Evolutionary conservation across 2,329 filamentous ascomycete species (phyloP).

Genomic region (Plectosphaerella cucumerina): DNA sequence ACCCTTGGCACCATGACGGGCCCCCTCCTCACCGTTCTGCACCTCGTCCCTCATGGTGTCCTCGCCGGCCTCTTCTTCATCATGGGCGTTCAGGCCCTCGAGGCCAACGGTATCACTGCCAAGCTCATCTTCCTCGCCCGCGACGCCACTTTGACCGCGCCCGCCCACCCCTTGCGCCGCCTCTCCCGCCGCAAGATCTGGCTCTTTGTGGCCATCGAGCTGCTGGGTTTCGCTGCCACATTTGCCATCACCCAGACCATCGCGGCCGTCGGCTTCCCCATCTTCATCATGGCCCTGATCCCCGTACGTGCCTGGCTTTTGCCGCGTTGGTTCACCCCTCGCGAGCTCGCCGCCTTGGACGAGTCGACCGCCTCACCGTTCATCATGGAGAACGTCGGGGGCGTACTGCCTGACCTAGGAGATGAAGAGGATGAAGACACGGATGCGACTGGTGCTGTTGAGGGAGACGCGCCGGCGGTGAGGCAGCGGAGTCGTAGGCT

Average conservation of each 20-base stretch:
- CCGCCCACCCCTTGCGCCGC: conserved; percentile 54
- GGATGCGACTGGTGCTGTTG: background rate
- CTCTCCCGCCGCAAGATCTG: conserved; percentile 62
- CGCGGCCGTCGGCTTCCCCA: conserved; percentile 75
- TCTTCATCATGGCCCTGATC: conserved; percentile 67
- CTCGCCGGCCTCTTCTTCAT: conserved; percentile 80
- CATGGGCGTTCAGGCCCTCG: conserved; percentile 76
- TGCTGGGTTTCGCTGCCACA: conserved; percentile 69
- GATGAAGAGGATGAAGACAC: conserved; percentile 12
- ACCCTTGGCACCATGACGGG: conserved; percentile 77
- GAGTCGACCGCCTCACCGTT: conserved; percentile 71
- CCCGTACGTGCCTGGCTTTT: conserved; percentile 62
- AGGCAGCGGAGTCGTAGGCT: conserved; percentile 9
- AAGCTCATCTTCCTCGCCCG: conserved; percentile 68
- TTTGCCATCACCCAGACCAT: conserved; percentile 83
- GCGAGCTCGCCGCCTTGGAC: conserved; percentile 62
- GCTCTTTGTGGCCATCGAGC: conserved; percentile 65
- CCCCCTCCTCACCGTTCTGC: conserved; percentile 67
- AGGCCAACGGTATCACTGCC: conserved; percentile 71
- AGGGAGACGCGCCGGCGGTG: conserved; percentile 2
- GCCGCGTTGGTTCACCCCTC: conserved; percentile 53
- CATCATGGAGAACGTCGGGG: conserved; percentile 72
- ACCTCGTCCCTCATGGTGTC: conserved; percentile 75
- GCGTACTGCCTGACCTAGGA: conserved; percentile 44
- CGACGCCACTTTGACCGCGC: conserved; percentile 59